Evolutionary conservation across 2,329 filamentous ascomycete genomes (phyloP).

Genomic region (Ophiostoma sp.): DNA sequence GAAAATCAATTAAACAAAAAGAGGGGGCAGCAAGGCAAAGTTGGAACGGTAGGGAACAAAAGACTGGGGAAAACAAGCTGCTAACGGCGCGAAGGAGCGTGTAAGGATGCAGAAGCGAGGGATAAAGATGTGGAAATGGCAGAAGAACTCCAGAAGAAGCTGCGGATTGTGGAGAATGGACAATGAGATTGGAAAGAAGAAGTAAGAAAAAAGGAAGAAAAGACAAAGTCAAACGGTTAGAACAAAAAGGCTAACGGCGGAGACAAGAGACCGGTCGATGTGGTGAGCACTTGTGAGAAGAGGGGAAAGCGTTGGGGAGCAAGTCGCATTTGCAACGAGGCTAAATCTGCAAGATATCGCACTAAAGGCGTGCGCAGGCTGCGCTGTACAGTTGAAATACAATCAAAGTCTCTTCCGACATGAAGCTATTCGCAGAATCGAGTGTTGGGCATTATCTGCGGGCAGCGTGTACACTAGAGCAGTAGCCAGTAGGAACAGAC

Average conservation of each 20-base stretch:
- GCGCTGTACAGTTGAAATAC: background rate
- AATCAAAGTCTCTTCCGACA: too few relatives aligned
- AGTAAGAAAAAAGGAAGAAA: background rate
- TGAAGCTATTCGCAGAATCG: background rate
- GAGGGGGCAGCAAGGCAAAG: background rate
- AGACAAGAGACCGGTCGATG: background rate
- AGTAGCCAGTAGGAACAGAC: background rate
- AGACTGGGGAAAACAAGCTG: background rate
- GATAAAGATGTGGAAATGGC: background rate
- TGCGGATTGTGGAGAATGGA: background rate
- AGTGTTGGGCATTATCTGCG: background rate
- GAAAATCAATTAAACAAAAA: background rate
- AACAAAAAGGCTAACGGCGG: background rate
- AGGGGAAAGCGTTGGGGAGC: background rate
- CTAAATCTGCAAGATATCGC: background rate
- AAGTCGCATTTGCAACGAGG: background rate
- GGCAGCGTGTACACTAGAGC: background rate
- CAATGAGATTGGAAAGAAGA: background rate
- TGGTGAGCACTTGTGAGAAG: background rate
- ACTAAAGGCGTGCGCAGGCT: background rate
- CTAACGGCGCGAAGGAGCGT: constrained; percentile 6
- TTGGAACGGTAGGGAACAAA: background rate
- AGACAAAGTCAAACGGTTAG: background rate
- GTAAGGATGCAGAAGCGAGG: background rate
- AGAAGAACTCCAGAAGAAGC: background rate